Conservation (phyloP, 768 basidiomycete species). For the Agrocybe pediades region DNA sequence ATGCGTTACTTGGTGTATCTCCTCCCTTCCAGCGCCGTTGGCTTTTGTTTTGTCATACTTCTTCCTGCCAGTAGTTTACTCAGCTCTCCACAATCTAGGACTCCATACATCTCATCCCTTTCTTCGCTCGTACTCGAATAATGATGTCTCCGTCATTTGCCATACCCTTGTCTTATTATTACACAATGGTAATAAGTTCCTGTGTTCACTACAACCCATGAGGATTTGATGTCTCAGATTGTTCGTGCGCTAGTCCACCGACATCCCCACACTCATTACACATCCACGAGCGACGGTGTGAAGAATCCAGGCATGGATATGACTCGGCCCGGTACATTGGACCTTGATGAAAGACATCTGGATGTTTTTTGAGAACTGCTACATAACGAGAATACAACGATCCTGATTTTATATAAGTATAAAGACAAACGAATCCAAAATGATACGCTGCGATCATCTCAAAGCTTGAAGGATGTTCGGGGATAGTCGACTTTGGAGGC, state of each 20-base stretch:
- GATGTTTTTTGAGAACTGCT: too few relatives aligned
- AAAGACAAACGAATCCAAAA: too few relatives aligned
- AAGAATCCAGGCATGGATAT: too few relatives aligned
- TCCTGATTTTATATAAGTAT: background rate
- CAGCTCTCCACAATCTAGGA: slow-evolving; percentile 11
- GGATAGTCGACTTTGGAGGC: slow-evolving; percentile 60
- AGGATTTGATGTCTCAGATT: too few relatives aligned
- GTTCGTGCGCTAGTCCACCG: too few relatives aligned
- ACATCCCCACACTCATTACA: too few relatives aligned
- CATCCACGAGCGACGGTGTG: too few relatives aligned
- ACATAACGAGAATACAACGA: background rate
- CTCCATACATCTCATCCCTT: slow-evolving; percentile 5
- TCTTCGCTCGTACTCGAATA: background rate
- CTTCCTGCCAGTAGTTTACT: slow-evolving; percentile 3
- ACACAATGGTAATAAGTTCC: too few relatives aligned
- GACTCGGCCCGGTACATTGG: too few relatives aligned
- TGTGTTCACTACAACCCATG: too few relatives aligned
- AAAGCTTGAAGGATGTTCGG: slow-evolving; percentile 60
- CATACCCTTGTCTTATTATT: background rate
- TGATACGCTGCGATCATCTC: slow-evolving; percentile 19
- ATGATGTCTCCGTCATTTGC: background rate
- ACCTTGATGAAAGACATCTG: too few relatives aligned
- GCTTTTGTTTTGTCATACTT: background rate
- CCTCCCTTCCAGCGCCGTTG: background rate
- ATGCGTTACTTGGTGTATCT: too few relatives aligned